Evolutionary conservation across 257 asterid species (phyloP), one percentile per base, ranked within the genome.

Genomic region (Dorcoceras hygrometricum): DNA sequence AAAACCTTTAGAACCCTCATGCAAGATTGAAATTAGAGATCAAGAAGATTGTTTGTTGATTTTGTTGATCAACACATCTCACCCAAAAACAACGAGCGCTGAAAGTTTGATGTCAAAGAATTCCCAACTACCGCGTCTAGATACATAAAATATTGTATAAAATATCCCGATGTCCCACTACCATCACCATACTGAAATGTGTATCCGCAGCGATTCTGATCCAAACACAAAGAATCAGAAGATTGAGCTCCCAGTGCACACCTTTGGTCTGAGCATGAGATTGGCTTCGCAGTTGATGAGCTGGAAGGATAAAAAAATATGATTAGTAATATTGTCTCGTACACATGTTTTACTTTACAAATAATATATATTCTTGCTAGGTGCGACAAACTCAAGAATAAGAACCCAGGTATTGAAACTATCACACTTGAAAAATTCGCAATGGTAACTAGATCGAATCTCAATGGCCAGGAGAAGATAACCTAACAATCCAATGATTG

Each of bases 151-250:
- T 94, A 97, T 0, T 89, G 78, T 51, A 90, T 75, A 39, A 88
- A 94, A 76, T 77, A 86, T 29, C 99, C 99, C 0, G 98, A 88
- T 7, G 99, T 82, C 39, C 96, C 97, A 73, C 99, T 94, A 23
- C 99, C 99, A 77, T 94, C 99, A 50, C 97, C 99, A 53, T 94
- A 94, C 71, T 94, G 96, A 80, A 94, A 94, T 1, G 73, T 77
- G 59, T 94, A 94, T 53, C 96, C 84, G 46, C 99, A 94, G 59
- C 77, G 99, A 61, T 84, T 83, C 69, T 71, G 79, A 46, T 59
- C 76, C 9, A 76, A 71, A 76, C 99, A 94, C 18, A 80, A 71
- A 0, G 97, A 80, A 59, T 94, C 96, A 0, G 90, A 75, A 19
- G 90, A 74, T 32, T 85, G 79, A 31, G 73, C 72, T 67, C 95